Percentiles rank a stretch among this genome's conserved stretches.
phyloP scores from a whole-genome alignment of 345 rosid species.

The Eucalyptus pauciflora region DNA sequence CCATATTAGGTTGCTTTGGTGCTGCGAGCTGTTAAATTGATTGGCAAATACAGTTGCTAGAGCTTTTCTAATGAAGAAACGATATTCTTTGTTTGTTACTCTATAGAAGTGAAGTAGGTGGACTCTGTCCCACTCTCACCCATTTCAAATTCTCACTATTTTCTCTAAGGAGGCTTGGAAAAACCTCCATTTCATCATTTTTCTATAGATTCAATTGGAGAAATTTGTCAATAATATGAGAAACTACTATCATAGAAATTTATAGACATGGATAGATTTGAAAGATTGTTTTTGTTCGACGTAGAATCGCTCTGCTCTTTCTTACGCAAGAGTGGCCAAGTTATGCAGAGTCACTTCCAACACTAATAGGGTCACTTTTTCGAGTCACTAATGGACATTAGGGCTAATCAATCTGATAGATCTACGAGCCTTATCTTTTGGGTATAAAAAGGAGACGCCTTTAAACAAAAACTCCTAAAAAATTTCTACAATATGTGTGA shows the following conservation, averaged over 20 bases:
- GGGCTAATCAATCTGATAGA: not conserved
- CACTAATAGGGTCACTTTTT: not conserved
- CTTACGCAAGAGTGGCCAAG: not conserved
- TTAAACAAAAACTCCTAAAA: not conserved
- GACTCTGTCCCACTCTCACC: not conserved
- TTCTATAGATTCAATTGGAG: not conserved
- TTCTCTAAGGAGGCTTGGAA: not conserved
- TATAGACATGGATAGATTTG: not conserved
- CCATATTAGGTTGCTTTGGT: not conserved
- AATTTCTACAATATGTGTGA: not conserved
- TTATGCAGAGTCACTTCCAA: not conserved
- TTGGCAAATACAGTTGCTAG: not conserved
- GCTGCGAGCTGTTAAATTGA: not conserved
- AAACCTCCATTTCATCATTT: not conserved
- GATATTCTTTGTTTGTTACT: not conserved
- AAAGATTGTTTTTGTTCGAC: not conserved
- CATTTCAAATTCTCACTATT: not conserved
- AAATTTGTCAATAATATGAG: not conserved
- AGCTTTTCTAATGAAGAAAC: not conserved
- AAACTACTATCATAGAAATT: not conserved
- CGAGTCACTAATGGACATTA: not conserved
- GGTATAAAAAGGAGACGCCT: not conserved
- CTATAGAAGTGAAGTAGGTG: not conserved
- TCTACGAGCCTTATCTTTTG: not conserved
- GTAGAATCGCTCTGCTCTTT: not conserved